phyloP scores from a whole-genome alignment of 306 rosid species.

The Sindora glabra region DNA sequence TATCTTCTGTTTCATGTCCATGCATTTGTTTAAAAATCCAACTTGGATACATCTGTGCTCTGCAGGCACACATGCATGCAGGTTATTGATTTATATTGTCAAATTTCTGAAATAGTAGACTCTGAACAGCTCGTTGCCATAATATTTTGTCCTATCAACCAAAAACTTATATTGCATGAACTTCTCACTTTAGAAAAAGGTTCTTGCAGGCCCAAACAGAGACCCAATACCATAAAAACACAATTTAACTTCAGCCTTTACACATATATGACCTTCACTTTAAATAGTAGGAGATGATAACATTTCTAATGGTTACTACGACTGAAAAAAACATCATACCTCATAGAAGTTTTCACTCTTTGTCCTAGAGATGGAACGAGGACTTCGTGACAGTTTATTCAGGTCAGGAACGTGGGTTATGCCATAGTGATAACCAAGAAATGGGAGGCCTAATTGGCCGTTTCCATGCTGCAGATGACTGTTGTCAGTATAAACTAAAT shows the following conservation, averaged over 20 bases:
- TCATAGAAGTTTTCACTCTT: slow-evolving; percentile 50
- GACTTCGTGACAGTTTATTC: slow-evolving; percentile 55
- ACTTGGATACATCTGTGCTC: no score
- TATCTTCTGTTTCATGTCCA: background rate
- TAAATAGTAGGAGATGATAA: background rate
- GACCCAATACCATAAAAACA: background rate
- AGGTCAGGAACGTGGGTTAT: slow-evolving; percentile 43
- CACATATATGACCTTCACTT: background rate
- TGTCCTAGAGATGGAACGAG: slow-evolving; percentile 36
- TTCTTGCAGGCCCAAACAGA: background rate
- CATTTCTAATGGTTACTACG: background rate
- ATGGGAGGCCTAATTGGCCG: slow-evolving; percentile 40
- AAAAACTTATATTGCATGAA: background rate
- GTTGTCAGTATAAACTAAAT: slow-evolving; percentile 11
- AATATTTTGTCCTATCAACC: background rate
- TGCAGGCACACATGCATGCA: background rate
- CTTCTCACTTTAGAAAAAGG: background rate
- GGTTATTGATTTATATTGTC: background rate
- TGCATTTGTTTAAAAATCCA: background rate
- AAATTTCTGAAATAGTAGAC: background rate
- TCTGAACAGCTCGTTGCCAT: background rate
- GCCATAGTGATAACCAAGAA: slow-evolving; percentile 33
- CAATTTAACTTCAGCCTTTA: background rate
- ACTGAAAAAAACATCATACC: slow-evolving; percentile 39
- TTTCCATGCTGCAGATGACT: slow-evolving; percentile 43